Evolutionary conservation across 441 rosid species (phyloP).

Genomic region (Theobroma grandiflorum): DNA sequence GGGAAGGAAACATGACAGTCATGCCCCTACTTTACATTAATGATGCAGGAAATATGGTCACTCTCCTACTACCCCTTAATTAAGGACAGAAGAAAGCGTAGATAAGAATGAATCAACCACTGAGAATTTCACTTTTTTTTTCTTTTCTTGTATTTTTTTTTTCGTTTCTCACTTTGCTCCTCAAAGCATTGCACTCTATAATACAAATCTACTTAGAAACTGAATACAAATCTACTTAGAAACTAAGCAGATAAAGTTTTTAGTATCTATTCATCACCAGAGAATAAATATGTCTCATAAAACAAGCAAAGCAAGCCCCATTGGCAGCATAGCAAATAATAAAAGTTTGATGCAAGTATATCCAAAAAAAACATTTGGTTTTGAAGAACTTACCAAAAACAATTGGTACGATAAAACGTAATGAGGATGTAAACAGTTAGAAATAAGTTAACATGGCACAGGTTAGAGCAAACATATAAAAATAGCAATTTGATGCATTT

Average conservation of each 20-base stretch:
- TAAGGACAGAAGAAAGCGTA: background rate
- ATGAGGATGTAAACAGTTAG: background rate
- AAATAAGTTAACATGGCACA: background rate
- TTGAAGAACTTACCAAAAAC: background rate
- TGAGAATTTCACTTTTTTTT: background rate
- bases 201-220: background rate
- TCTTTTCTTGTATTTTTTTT: background rate
- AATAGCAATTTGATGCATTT: background rate
- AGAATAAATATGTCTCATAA: background rate
- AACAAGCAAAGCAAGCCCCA: background rate
- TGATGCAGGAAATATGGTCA: background rate
- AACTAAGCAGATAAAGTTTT: background rate
- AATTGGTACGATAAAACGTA: background rate
- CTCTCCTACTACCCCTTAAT: background rate
- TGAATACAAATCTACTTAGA: background rate
- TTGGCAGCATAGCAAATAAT: background rate
- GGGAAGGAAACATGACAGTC: background rate
- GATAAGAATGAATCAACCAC: background rate
- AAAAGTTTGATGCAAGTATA: background rate
- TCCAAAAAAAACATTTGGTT: conserved; percentile 9
- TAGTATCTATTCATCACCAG: background rate
- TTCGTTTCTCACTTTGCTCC: background rate
- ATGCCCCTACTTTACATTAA: background rate
- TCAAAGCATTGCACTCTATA: background rate
- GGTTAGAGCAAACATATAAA: background rate